phyloP scores from a whole-genome alignment of 2,329 filamentous ascomycete species.

The Rutstroemia sp. region DNA sequence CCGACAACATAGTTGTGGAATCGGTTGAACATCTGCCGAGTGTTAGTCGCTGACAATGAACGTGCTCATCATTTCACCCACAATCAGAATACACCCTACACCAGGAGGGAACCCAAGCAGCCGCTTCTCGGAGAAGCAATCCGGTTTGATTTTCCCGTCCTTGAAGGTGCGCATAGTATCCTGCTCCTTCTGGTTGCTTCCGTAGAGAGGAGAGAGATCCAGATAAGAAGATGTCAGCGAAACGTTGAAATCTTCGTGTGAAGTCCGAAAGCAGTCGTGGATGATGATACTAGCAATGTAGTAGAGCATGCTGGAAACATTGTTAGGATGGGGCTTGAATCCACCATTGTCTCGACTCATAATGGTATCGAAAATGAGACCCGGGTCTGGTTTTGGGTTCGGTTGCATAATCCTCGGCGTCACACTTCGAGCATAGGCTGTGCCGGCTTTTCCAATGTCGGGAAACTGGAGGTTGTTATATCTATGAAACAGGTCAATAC shows the following conservation, averaged over 20 bases:
- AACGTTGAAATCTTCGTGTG: conserved; percentile 12
- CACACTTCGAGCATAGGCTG: conserved; percentile 58
- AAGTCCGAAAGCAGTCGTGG: conserved; percentile 39
- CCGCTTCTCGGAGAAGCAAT: conserved; percentile 62
- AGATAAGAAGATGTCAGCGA: conserved; percentile 34
- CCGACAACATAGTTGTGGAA: conserved; percentile 83
- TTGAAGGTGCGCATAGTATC: conserved; percentile 50
- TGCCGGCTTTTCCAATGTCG: conserved; percentile 58
- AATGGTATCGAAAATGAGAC: conserved; percentile 47
- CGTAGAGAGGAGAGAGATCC: conserved; percentile 40
- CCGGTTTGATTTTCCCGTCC: conserved; percentile 63
- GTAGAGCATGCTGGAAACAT: conserved; percentile 40
- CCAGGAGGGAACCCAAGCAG: conserved; percentile 63
- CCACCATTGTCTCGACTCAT: conserved; percentile 37
- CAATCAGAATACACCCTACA: conserved; percentile 57
- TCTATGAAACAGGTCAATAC: background rate
- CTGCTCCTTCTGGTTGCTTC: conserved; percentile 41
- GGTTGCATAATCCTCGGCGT: conserved; percentile 50
- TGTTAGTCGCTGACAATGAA: conserved; percentile 28
- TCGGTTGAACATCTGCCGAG: conserved; percentile 54
- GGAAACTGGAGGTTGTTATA: conserved; percentile 52
- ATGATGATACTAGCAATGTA: conserved; percentile 46
- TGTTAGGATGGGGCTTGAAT: conserved; percentile 34
- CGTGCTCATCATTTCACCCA: background rate
- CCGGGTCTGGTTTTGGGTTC: conserved; percentile 55